phyloP scores from a whole-genome alignment of 2,329 filamentous ascomycete genomes.

The Alternaria panax region DNA sequence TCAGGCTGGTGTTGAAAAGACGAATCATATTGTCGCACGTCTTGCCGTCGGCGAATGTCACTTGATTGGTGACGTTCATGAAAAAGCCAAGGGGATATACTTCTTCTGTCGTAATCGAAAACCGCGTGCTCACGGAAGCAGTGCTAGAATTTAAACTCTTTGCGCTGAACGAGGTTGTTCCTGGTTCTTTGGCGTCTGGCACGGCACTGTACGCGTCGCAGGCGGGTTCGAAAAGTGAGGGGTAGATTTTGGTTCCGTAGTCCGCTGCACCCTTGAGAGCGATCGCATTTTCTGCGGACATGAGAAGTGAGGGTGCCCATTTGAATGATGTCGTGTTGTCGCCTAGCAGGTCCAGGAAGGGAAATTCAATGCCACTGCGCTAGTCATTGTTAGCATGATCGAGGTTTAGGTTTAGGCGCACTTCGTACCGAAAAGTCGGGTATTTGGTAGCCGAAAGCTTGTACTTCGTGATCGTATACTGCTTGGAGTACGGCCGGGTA shows the following conservation, averaged over 20 bases:
- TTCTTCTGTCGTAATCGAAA: constrained; percentile 16
- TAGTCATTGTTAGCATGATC: constrained; percentile 29
- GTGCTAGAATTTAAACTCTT: constrained; percentile 25
- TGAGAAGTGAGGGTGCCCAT: constrained; percentile 58
- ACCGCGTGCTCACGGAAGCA: constrained; percentile 27
- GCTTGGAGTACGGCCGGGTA: constrained; percentile 63
- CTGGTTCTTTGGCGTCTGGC: constrained; percentile 30
- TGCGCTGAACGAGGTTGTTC: constrained; percentile 34
- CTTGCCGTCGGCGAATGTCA: constrained; percentile 53
- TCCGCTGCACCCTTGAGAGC: constrained; percentile 56
- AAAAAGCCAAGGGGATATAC: constrained; percentile 56
- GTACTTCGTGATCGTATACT: constrained; percentile 61
- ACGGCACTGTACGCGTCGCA: constrained; percentile 59
- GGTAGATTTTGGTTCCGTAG: constrained; percentile 57
- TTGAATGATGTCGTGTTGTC: constrained; percentile 62
- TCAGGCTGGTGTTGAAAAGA: constrained; percentile 57
- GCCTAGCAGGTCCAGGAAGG: constrained; percentile 62
- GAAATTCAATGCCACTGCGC: constrained; percentile 62
- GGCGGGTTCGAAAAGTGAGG: constrained; percentile 55
- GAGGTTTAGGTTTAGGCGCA: not conserved
- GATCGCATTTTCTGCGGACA: constrained; percentile 53
- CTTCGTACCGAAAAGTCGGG: constrained; percentile 59
- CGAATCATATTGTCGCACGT: constrained; percentile 56
- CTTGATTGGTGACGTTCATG: constrained; percentile 64
- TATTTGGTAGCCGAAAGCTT: constrained; percentile 53